phyloP scores from a whole-genome alignment of 2,329 filamentous ascomycete species.

The Microsporum audouinii region DNA sequence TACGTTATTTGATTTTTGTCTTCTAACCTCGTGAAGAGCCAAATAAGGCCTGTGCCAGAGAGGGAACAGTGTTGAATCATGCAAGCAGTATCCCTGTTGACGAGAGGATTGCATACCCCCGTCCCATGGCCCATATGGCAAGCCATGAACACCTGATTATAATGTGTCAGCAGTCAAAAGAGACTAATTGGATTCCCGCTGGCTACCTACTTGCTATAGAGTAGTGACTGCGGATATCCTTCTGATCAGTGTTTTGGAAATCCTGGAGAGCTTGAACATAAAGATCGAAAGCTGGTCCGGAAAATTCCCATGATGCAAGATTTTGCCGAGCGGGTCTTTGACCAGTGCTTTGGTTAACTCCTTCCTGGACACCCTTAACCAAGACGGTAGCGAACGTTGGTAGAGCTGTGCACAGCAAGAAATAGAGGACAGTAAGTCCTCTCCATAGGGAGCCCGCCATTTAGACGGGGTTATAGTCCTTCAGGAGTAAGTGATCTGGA shows the following conservation, averaged over 20 bases:
- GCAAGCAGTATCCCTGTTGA: constrained; percentile 61
- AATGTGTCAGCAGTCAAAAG: background rate
- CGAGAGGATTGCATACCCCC: constrained; percentile 37
- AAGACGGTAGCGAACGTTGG: background rate
- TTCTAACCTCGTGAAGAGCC: constrained; percentile 45
- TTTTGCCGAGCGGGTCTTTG: constrained; percentile 46
- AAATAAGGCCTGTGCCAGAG: constrained; percentile 79
- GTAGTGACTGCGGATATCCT: constrained; percentile 60
- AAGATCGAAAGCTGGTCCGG: constrained; percentile 56
- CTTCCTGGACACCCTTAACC: constrained; percentile 19
- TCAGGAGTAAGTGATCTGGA: background rate
- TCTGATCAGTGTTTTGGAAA: constrained; percentile 57
- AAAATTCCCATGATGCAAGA: constrained; percentile 53
- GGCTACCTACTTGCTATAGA: constrained; percentile 55
- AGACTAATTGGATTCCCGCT: too few relatives aligned
- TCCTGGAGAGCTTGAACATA: constrained; percentile 64
- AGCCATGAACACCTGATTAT: constrained; percentile 61
- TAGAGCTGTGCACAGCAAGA: background rate
- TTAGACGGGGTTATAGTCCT: background rate
- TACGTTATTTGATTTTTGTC: background rate
- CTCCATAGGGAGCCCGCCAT: background rate
- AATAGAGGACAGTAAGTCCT: background rate
- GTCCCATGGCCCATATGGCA: constrained; percentile 53
- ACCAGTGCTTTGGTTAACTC: constrained; percentile 21
- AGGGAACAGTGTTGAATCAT: constrained; percentile 63